Base-by-base conservation (phyloP, 202 grass and related monocot genomes). In the Eragrostis tef region DNA sequence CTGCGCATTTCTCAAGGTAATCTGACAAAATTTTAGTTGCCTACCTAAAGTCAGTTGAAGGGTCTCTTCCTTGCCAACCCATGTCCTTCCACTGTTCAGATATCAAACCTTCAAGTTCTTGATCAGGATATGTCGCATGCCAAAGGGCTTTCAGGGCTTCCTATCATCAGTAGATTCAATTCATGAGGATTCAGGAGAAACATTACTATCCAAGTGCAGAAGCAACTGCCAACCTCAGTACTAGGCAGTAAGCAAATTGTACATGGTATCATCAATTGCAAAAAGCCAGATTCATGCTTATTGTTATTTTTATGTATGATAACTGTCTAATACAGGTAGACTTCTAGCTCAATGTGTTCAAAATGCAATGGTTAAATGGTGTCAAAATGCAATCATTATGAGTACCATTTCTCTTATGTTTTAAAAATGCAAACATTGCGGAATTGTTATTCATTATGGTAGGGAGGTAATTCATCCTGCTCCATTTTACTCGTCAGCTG, bases 61-160 rank as follows among this genome's bases (percentile, higher is more conserved):
- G 95, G 43, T 98, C 92, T 73, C 88, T 92, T 46, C 95, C 95
- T 87, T 94, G 95, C 95, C 95, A 98, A 7, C 95, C 95, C 95
- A 98, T 98, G 41, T 93, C 85, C 67, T 98, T 98, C 95, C 95
- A 94, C 69, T 95, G 95, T 76, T 98, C 95, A 75, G 92, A 98
- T 77, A 94, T 82, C 77, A 98, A 86, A 85, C 88, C 86, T 82
- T 93, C 61, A 41, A 98, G 85, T 84, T 95, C 90, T 90, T 98
- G 90, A 76, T 93, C 92, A 79, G 95, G 95, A 68, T 95, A 98
- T 74, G 95, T 94, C 8, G 95, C 95, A 85, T 78, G 70, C 95
- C 95, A 98, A 69, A 98, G 92, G 91, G 95, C 92, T 81, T 77
- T 93, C 67, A 98, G 81, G 45, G 95, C 95, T 88, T 94, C 95